Evolutionary conservation across 2,329 filamentous ascomycete genomes (phyloP).

Genomic region (Rhinocladiella similis): DNA sequence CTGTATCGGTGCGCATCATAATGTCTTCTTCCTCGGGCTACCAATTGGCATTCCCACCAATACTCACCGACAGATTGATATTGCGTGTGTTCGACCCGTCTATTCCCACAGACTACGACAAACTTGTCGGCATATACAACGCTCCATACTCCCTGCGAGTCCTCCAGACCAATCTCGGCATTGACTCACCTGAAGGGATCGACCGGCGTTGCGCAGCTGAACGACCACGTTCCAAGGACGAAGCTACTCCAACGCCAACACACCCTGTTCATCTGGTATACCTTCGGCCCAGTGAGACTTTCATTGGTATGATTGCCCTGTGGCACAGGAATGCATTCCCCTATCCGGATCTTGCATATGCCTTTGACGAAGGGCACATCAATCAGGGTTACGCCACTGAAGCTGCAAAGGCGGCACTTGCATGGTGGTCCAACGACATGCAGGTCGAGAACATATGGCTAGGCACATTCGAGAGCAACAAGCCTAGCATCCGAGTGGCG

Average conservation of each 20-base stretch:
- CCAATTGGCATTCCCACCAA: too few species aligned
- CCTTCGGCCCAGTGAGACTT: background rate
- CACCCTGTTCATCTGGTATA: constrained; percentile 7
- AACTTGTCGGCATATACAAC: too few species aligned
- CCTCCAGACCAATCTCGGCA: background rate
- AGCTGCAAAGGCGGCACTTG: constrained; percentile 5
- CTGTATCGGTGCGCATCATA: too few species aligned
- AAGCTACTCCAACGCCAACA: background rate
- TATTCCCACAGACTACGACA: too few species aligned
- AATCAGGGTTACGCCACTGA: constrained; percentile 13
- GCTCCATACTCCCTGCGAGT: too few species aligned
- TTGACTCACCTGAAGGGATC: background rate
- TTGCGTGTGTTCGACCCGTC: too few species aligned
- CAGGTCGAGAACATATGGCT: constrained; percentile 7
- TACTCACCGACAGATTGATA: too few species aligned
- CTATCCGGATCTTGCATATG: constrained; percentile 8
- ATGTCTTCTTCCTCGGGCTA: too few species aligned
- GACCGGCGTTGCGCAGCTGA: background rate
- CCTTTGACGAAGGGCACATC: background rate
- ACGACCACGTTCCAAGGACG: background rate
- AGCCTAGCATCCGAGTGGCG: constrained; percentile 4
- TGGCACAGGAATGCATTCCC: constrained; percentile 4
- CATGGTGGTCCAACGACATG: constrained; percentile 9
- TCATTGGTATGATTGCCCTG: constrained; percentile 5
- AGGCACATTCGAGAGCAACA: constrained; percentile 3